phyloP scores from a whole-genome alignment of 2,329 filamentous ascomycete genomes.

The Aspergillus aculeatinus region DNA sequence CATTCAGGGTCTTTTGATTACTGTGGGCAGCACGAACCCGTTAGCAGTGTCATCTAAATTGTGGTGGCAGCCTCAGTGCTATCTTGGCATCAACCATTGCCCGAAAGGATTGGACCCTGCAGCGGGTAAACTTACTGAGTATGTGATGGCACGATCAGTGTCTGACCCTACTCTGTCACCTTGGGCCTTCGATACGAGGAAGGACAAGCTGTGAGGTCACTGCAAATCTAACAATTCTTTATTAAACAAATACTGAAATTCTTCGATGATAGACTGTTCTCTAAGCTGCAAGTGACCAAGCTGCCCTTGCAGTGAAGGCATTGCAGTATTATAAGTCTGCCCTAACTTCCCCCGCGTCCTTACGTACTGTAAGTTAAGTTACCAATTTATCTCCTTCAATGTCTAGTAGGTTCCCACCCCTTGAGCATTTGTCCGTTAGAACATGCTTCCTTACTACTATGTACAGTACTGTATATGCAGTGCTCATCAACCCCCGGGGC shows the following conservation, averaged over 20 bases:
- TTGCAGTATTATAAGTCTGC: neutral
- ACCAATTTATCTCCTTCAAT: no score
- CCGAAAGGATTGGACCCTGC: neutral
- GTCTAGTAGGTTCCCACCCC: neutral
- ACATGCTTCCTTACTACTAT: neutral
- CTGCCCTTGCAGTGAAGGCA: neutral
- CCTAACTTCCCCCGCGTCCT: neutral
- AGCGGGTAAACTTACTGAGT: neutral
- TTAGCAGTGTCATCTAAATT: slow-evolving; percentile 6
- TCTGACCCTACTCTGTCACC: neutral
- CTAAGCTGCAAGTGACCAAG: neutral
- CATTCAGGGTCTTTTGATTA: slow-evolving; percentile 9
- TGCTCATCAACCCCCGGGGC: no score
- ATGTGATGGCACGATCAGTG: neutral
- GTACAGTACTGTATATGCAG: no score
- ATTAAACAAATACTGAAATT: neutral
- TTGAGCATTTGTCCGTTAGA: neutral
- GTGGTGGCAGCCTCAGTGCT: neutral
- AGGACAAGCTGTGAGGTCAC: neutral
- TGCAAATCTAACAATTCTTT: no score
- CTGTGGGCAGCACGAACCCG: slow-evolving; percentile 1
- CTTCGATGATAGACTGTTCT: neutral
- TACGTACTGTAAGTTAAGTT: neutral
- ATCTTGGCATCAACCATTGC: neutral
- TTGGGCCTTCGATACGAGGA: neutral